phyloP scores from a whole-genome alignment of 495 filamentous ascomycete genomes.

The Cetradonia linearis region DNA sequence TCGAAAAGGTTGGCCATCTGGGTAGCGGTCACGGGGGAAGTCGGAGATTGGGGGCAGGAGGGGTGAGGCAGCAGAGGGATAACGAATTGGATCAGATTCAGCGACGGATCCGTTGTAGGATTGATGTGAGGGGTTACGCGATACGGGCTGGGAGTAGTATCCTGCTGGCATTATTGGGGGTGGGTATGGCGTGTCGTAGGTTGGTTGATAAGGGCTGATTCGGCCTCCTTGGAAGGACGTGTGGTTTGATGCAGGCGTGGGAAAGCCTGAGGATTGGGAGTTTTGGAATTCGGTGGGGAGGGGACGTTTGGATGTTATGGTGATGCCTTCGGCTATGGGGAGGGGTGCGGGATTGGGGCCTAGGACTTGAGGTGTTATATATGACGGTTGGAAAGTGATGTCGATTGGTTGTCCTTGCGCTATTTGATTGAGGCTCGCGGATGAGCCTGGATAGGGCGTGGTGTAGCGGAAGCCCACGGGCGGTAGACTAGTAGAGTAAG shows the following conservation, averaged over 20 bases:
- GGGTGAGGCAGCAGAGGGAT: constrained; percentile 13
- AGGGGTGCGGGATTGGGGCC: constrained; percentile 21
- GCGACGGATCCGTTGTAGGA: constrained; percentile 27
- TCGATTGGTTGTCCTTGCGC: constrained; percentile 7
- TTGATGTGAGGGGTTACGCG: constrained; percentile 34
- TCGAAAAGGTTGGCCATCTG: constrained; percentile 21
- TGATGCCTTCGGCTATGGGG: constrained; percentile 19
- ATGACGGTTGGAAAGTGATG: neutral
- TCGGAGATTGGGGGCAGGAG: constrained; percentile 3
- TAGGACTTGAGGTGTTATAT: neutral
- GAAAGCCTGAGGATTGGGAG: constrained; percentile 4
- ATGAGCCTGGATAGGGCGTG: constrained; percentile 15
- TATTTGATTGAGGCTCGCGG: constrained; percentile 7
- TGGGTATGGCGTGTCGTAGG: constrained; percentile 15
- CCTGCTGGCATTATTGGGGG: constrained; percentile 26
- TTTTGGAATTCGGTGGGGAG: constrained; percentile 19
- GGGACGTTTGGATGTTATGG: constrained; percentile 22
- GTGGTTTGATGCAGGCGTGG: constrained; percentile 11
- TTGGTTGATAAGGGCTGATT: constrained; percentile 12
- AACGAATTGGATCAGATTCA: constrained; percentile 21
- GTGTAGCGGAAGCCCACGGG: constrained; percentile 11
- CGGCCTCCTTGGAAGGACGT: constrained; percentile 10
- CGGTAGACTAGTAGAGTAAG: neutral
- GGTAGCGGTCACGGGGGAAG: constrained; percentile 18
- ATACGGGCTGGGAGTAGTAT: constrained; percentile 50